Evolutionary conservation across 73 alveolate genomes (phyloP).

Genomic region (Diophrys appendiculata): DNA sequence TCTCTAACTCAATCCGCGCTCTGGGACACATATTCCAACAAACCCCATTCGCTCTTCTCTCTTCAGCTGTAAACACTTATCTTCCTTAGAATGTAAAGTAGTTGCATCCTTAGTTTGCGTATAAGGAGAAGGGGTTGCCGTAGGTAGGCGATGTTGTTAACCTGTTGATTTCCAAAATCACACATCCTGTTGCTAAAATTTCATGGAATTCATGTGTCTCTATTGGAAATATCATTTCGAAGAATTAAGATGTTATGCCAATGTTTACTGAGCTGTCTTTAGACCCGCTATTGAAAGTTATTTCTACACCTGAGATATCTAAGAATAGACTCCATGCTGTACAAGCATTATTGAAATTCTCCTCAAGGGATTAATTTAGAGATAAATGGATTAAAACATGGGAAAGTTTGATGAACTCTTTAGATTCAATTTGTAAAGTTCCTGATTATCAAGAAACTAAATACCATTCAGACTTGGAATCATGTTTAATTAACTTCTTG

Average conservation of each 20-base stretch:
- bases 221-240: constrained; percentile 17
- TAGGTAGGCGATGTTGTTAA: neutral
- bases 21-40: neutral
- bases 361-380: neutral
- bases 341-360: constrained; percentile 20
- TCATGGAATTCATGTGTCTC: constrained; percentile 61
- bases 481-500: neutral
- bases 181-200: constrained; percentile 28
- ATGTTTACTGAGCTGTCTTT: neutral
- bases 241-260: neutral
- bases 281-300: constrained; percentile 8
- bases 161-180: constrained; percentile 11
- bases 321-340: constrained; percentile 48
- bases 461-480: neutral
- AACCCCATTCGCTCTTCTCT: neutral
- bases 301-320: constrained; percentile 14
- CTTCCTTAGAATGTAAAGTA: no score
- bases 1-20: neutral
- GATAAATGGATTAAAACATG: neutral
- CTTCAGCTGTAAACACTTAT: neutral
- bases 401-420: constrained; percentile 25
- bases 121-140: neutral
- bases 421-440: neutral
- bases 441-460: constrained; percentile 1
- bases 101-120: neutral